Percentiles rank a stretch among this genome's conserved stretches.
Evolutionary conservation across 345 rosid species (phyloP).

Genomic region (Stellera chamaejasme): DNA sequence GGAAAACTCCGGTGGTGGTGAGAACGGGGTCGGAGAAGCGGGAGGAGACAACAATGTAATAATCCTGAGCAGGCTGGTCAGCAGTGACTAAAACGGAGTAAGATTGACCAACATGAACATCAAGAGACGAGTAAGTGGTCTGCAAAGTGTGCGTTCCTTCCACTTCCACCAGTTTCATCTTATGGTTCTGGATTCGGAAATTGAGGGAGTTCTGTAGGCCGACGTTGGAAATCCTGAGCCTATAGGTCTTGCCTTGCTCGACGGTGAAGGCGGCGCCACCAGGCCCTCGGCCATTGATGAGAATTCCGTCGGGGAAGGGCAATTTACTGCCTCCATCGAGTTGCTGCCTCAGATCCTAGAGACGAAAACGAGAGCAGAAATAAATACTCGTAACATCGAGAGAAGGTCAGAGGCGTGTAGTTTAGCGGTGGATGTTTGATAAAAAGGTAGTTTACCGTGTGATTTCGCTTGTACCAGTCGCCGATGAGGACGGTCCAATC

Average conservation of each 20-base stretch:
- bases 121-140: conserved; percentile 74
- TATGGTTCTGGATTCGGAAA: conserved; percentile 89
- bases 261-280: conserved; percentile 49
- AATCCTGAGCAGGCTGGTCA: conserved; percentile 79
- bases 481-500: conserved; percentile 72
- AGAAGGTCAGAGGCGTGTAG: not conserved
- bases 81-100: conserved; percentile 78
- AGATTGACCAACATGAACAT: conserved; percentile 87
- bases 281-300: conserved; percentile 71
- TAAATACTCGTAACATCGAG: not conserved
- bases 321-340: conserved; percentile 54
- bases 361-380: not conserved
- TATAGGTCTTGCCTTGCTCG: conserved; percentile 83
- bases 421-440: not conserved
- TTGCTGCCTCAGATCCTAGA: conserved; percentile 38
- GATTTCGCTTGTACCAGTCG: conserved; percentile 71
- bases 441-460: conserved; percentile 36
- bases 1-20: conserved; percentile 73
- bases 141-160: conserved; percentile 92
- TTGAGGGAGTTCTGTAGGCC: conserved; percentile 82
- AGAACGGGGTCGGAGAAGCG: conserved; percentile 53
- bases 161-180: conserved; percentile 71
- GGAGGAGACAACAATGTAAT: conserved; percentile 74
- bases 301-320: conserved; percentile 65
- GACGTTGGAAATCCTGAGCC: conserved; percentile 87